Percentiles rank a stretch among this genome's conserved stretches.
phyloP scores from a whole-genome alignment of 345 rosid genomes.

The Moricandia arvensis region DNA sequence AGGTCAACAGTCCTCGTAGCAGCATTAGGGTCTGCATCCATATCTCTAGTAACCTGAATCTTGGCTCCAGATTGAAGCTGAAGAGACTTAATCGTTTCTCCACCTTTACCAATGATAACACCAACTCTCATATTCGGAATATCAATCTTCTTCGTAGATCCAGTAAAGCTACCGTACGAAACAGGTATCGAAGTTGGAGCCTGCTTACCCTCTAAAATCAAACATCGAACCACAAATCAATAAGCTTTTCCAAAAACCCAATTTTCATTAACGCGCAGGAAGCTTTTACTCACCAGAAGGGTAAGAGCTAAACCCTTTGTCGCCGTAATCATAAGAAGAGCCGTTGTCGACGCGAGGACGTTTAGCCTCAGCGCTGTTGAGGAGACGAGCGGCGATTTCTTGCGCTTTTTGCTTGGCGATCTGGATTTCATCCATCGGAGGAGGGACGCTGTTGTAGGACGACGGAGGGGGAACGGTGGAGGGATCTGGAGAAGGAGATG shows the following conservation, averaged over 20 bases:
- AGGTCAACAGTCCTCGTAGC: slow-evolving; percentile 73
- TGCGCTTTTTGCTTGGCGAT: slow-evolving; percentile 91
- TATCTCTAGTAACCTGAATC: slow-evolving; percentile 95
- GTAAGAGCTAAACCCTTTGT: slow-evolving; percentile 56
- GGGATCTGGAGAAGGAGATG: slow-evolving; percentile 50
- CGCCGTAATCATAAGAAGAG: slow-evolving; percentile 54
- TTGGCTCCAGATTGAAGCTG: slow-evolving; percentile 95
- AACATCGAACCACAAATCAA: background rate
- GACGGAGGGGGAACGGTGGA: slow-evolving; percentile 41
- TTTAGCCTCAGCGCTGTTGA: slow-evolving; percentile 59
- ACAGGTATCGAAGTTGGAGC: slow-evolving; percentile 61
- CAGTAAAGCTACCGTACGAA: slow-evolving; percentile 66
- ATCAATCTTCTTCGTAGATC: slow-evolving; percentile 82
- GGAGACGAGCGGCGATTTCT: slow-evolving; percentile 90
- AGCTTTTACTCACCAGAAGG: slow-evolving; percentile 37
- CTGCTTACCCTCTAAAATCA: slow-evolving; percentile 58
- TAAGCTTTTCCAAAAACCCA: background rate
- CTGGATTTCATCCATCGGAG: slow-evolving; percentile 77
- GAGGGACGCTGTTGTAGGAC: slow-evolving; percentile 80
- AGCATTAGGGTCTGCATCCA: slow-evolving; percentile 84
- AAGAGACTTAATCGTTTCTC: slow-evolving; percentile 96
- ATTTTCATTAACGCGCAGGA: no score
- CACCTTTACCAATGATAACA: slow-evolving; percentile 95
- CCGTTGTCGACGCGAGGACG: slow-evolving; percentile 85
- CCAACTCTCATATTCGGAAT: slow-evolving; percentile 95